Evolutionary conservation across 768 basidiomycete genomes (phyloP).

Genomic region (Favolaschia claudopus): DNA sequence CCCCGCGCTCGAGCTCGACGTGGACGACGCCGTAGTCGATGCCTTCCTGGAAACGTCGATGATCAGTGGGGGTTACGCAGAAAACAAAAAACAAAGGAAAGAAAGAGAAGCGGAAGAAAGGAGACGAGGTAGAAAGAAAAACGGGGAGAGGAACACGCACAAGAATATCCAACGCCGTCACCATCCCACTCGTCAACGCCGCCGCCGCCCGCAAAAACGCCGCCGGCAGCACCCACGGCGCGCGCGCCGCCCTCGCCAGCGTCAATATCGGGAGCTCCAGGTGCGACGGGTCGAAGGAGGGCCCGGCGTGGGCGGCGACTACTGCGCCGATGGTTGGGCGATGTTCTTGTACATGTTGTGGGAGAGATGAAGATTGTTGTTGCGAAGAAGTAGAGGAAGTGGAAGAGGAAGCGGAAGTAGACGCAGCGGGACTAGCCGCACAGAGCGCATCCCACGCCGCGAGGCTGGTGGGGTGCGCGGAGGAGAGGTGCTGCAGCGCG

Average conservation of each 20-base stretch:
- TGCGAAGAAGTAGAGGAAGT: background rate
- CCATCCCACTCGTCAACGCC: background rate
- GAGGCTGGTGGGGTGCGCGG: conserved; percentile 21
- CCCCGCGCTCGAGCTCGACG: conserved; percentile 20
- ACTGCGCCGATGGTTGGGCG: background rate
- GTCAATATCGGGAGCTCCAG: conserved; percentile 30
- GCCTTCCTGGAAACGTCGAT: too few relatives aligned
- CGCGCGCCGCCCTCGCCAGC: conserved; percentile 14
- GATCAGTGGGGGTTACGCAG: too few relatives aligned
- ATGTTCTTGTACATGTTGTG: too few relatives aligned
- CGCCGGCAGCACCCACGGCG: conserved; percentile 22
- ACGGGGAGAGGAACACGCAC: background rate
- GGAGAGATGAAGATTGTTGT: background rate
- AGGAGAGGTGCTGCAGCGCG: conserved; percentile 23
- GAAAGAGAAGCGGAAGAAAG: background rate
- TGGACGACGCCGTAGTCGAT: conserved; percentile 27
- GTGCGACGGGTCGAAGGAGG: conserved; percentile 19
- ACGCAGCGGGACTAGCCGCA: background rate
- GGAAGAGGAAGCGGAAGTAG: background rate
- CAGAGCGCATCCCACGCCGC: conserved; percentile 22
- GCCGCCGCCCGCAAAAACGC: conserved; percentile 19
- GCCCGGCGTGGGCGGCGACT: conserved; percentile 6
- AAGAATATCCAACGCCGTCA: background rate
- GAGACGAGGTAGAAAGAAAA: too few relatives aligned
- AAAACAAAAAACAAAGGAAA: too few relatives aligned